Conservation (phyloP, 129 eudicot species). For the Lonicera japonica region DNA sequence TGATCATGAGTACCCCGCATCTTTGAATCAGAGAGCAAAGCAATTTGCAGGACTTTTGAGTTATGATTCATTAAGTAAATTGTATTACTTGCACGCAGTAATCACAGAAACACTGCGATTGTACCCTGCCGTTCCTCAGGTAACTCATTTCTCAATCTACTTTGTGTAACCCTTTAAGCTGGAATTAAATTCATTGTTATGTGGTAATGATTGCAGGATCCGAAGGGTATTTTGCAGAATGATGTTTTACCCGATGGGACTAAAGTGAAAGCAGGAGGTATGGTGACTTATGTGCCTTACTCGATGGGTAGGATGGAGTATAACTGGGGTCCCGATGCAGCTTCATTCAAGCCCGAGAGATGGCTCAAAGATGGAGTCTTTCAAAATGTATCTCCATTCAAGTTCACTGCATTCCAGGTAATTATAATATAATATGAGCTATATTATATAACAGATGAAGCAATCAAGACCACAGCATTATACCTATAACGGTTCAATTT, state of each 20-base stretch:
- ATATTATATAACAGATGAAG: too few species aligned
- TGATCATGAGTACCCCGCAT: slow-evolving; percentile 42
- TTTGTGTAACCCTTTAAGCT: too few species aligned
- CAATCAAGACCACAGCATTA: too few species aligned
- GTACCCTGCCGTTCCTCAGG: slow-evolving; percentile 99
- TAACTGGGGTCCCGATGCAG: slow-evolving; percentile 96
- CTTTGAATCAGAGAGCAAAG: slow-evolving; percentile 51
- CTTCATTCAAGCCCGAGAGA: slow-evolving; percentile 83
- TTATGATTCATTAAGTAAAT: slow-evolving; percentile 70
- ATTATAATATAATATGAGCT: background rate
- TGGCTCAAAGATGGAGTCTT: slow-evolving; percentile 84
- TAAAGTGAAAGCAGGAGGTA: slow-evolving; percentile 91
- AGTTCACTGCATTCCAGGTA: slow-evolving; percentile 97
- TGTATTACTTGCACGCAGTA: slow-evolving; percentile 88
- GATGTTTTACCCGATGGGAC: slow-evolving; percentile 94
- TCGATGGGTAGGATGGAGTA: slow-evolving; percentile 99
- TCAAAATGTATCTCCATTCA: slow-evolving; percentile 89
- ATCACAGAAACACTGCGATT: slow-evolving; percentile 87
- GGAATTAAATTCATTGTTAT: too few species aligned
- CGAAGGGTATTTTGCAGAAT: slow-evolving; percentile 78
- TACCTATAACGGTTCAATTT: too few species aligned
- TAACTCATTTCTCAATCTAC: slow-evolving; percentile 10
- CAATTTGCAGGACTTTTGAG: slow-evolving; percentile 65
- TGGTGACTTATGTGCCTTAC: slow-evolving; percentile 97
- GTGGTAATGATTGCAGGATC: slow-evolving; percentile 44